phyloP scores from a whole-genome alignment of 2,329 filamentous ascomycete species.

The Monosporascus sp. region DNA sequence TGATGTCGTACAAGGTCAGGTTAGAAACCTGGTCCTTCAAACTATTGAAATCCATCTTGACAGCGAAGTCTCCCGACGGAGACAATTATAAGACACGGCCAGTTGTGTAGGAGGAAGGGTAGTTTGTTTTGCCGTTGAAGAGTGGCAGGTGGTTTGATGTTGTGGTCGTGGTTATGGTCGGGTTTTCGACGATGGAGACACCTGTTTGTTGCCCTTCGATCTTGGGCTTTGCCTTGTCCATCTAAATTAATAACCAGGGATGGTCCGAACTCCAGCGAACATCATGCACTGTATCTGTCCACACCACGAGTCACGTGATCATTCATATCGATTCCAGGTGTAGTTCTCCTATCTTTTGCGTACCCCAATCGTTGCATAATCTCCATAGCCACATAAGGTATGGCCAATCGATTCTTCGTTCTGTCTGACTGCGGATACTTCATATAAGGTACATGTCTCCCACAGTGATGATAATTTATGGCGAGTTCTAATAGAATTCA shows the following conservation, averaged over 20 bases:
- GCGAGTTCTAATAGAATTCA: too few relatives aligned
- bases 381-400: too few relatives aligned
- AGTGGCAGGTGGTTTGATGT: background rate
- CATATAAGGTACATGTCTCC: too few relatives aligned
- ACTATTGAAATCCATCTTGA: conserved; percentile 76
- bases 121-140: background rate
- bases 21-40: conserved; percentile 85
- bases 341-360: too few relatives aligned
- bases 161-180: background rate
- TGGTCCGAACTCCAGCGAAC: too few relatives aligned
- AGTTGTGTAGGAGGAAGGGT: conserved; percentile 1
- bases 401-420: too few relatives aligned
- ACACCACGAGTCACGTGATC: too few relatives aligned
- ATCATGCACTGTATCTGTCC: too few relatives aligned
- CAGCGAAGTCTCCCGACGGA: conserved; percentile 5
- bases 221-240: background rate
- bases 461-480: too few relatives aligned
- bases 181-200: background rate
- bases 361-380: too few relatives aligned
- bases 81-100: conserved; percentile 1
- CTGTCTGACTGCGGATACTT: too few relatives aligned
- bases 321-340: too few relatives aligned
- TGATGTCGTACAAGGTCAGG: conserved; percentile 90
- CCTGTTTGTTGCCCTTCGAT: background rate
- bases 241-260: background rate